Evolutionary conservation across 345 rosid species (phyloP), one percentile per base, ranked within the genome.

Genomic region (Gossypium australe): DNA sequence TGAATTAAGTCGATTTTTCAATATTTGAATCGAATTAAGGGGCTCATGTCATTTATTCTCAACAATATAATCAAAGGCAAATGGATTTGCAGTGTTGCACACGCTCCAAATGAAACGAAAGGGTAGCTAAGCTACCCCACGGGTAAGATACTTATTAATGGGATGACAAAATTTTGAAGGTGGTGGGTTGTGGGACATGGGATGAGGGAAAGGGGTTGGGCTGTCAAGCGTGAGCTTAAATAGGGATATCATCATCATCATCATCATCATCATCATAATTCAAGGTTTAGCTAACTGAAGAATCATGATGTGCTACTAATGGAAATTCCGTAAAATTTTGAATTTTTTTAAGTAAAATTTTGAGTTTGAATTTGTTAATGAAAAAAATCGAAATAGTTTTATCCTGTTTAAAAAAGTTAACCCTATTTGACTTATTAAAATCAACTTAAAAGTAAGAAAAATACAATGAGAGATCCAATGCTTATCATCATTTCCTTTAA

Each of bases 161-260:
- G 69, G 17, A 43, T 64, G 69, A 41, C 69, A 41, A 64, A 64
- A 34, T 41, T n/a, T 41, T 64, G 69, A n/a, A 64, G 69, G 7
- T 64, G 16, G 11, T 41, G 25, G 12, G 41, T 43, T 41, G 69
- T 64, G 69, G 69, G 69, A n/a, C 69, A 63, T 63, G 47, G 17
- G 12, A 11, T 13, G 16, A 60, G 34, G 9, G 14, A 47, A 63
- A 41, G 14, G 68, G 47, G 67, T n/a, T 64, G 16, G 69, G 69
- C 69, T 64, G 69, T 24, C 69, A 64, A 5, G 69, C 69, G 69
- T 64, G 69, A 64, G 11, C 9, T 41, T 24, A 41, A 64, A 64
- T 64, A n/a, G 69, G 67, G 41, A 2, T 38, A 17, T 51, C 41
- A 34, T 5, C 41, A 34, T 34, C 41, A 34, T 34, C n/a, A 17